Evolutionary conservation across 495 filamentous ascomycete species (phyloP), one percentile per base, ranked within the genome.

Genomic region (Terfezia boudieri): DNA sequence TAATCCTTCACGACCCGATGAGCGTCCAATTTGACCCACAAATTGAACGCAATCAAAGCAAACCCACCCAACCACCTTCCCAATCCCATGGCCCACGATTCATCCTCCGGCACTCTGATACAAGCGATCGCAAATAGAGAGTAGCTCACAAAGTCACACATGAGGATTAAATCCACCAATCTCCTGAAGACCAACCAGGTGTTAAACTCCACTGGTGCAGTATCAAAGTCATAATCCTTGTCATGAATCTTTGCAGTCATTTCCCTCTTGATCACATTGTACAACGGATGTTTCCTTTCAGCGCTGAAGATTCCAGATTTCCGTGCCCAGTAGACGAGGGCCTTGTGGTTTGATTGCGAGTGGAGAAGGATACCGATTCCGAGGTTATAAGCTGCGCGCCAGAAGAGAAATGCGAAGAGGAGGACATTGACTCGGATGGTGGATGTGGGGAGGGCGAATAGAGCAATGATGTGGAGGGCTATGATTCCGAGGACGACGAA

Each of bases 1-100:
- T 86, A 98, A 67, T 98, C 92, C 70, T 96, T 96, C 61, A 98
- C 90, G n/a, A 98, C 90, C 53, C 90, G 73, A 67, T 96, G 90
- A 17, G 90, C 90, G 67, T 98, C 90, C 55, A 98, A 73, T 70
- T 98, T 98, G 54, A 98, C 90, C 92, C 92, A 98, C 16, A 95
- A 76, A 68, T 98, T 98, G 74, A 98, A 96, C 55, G 80, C 73
- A 52, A 98, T 80, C n/a, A 94, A 70, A 16, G 74, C 68, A 53
- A 85, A 76, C 20, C 92, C 90, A 37, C 77, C 73, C n/a, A 73
- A 59, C 90, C 92, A 98, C 58, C 90, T 82, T 55, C 77, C 71
- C 38, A 74, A 58, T 48, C 79, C 81, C 70, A 89, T 79, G 53
- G 71, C 59, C 52, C 82, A 58, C 51, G 73, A 74, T 71, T 98